These are phyloP conservation scores for Aureococcus anophagefferens DNA, from an alignment of 108 stramenopile genomes.

Conservation along the genomic window DNA sequence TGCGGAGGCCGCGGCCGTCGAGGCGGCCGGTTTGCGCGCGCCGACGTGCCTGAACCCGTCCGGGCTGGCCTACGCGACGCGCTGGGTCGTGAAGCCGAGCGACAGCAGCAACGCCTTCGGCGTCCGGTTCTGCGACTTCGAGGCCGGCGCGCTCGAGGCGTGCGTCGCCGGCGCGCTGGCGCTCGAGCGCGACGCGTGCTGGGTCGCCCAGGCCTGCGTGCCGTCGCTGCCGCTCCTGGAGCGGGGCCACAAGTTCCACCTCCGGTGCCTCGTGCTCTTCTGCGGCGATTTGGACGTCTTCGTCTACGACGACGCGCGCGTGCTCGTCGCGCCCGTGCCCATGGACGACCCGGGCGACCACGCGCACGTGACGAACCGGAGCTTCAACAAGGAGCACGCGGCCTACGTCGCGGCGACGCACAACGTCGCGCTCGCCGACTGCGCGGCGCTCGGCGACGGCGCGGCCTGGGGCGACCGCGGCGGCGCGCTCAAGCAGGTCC, in stretches of 20 bases:
- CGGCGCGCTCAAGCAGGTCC: neutral
- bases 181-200: neutral
- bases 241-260: slow-evolving; percentile 11
- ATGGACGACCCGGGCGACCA: neutral
- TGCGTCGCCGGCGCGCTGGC: neutral
- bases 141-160: neutral
- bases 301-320: slow-evolving; percentile 8
- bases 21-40: too few species aligned
- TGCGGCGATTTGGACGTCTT: slow-evolving; percentile 10
- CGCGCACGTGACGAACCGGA: slow-evolving; percentile 13
- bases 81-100: slow-evolving; percentile 2
- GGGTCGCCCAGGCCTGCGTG: neutral
- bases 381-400: slow-evolving; percentile 7
- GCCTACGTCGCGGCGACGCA: slow-evolving; percentile 4
- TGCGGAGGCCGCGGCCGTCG: too few species aligned
- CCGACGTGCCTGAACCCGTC: neutral
- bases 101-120: slow-evolving; percentile 14
- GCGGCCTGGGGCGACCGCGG: neutral
- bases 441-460: slow-evolving; percentile 2
- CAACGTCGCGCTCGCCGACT: slow-evolving; percentile 13
- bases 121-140: neutral
- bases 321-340: slow-evolving; percentile 13
- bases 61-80: neutral
- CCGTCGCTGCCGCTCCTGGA: neutral
- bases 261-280: slow-evolving; percentile 1